Conservation (phyloP, 768 basidiomycete genomes). For the Clathrus columnatus region DNA sequence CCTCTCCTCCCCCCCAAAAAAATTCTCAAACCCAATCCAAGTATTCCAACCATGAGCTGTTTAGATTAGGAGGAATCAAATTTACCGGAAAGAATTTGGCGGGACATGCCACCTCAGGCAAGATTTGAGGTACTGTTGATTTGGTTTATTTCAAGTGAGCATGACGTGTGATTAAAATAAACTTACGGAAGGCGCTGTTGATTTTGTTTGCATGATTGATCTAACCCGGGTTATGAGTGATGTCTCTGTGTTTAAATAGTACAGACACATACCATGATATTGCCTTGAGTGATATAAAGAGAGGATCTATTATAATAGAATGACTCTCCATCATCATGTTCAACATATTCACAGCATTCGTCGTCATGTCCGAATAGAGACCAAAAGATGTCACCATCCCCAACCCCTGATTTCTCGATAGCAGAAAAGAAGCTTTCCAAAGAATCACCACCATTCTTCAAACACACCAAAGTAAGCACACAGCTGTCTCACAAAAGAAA, state of each 20-base stretch:
- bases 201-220: constrained; percentile 8
- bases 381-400: constrained; percentile 21
- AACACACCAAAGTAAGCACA: neutral
- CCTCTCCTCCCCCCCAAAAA: no score
- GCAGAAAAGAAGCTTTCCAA: constrained; percentile 14
- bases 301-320: constrained; percentile 11
- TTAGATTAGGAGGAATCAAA: constrained; percentile 3
- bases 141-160: no score
- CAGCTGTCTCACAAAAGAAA: neutral
- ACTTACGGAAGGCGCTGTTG: constrained; percentile 1
- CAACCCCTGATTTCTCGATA: constrained; percentile 12
- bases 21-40: neutral
- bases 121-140: constrained; percentile 6
- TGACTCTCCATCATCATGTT: constrained; percentile 21
- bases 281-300: constrained; percentile 5
- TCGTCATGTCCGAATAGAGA: constrained; percentile 22
- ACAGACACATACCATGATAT: constrained; percentile 10
- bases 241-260: constrained; percentile 10
- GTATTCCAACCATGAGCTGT: neutral
- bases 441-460: constrained; percentile 13
- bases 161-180: neutral
- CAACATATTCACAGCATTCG: constrained; percentile 16
- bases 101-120: constrained; percentile 10
- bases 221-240: neutral
- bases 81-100: neutral